A percentile compares a stretch with the other conserved stretches of the same genome.
These are phyloP conservation scores for Populus nigra DNA, from an alignment of 345 rosid species.

Conservation along the genomic window DNA sequence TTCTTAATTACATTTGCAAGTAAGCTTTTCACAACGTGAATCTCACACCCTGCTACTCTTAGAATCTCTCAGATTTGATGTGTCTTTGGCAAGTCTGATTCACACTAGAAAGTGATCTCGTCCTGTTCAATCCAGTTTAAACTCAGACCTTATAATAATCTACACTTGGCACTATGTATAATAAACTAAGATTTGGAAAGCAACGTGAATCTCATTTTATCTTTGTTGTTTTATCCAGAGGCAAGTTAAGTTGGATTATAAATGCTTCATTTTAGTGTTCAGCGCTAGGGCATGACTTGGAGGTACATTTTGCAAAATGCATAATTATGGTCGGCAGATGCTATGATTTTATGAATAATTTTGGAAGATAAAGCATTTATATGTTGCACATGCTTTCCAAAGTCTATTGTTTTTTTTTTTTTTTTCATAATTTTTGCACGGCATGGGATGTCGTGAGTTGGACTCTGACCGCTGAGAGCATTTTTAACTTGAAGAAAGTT, in stretches of 20 bases:
- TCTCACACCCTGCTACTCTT: neutral
- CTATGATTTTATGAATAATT: neutral
- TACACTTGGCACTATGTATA: neutral
- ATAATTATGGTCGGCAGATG: neutral
- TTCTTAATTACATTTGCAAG: slow-evolving; percentile 14
- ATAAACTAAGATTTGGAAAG: too few relatives aligned
- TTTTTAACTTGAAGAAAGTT: neutral
- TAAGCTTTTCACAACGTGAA: slow-evolving; percentile 2
- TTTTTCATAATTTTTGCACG: neutral
- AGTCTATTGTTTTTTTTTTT: neutral
- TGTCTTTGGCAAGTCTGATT: neutral
- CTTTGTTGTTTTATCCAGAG: too few relatives aligned
- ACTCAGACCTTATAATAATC: neutral
- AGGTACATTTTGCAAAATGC: too few relatives aligned
- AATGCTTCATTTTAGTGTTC: neutral
- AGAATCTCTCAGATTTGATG: neutral
- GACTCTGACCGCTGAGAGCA: neutral
- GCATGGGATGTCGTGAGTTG: neutral
- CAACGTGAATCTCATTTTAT: too few relatives aligned
- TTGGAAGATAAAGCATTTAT: neutral
- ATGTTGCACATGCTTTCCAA: neutral
- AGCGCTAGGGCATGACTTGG: neutral
- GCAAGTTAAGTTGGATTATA: neutral
- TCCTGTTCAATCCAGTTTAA: neutral
- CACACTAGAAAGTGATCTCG: neutral